phyloP scores from a whole-genome alignment of 345 rosid genomes.

The Lumnitzera racemosa region DNA sequence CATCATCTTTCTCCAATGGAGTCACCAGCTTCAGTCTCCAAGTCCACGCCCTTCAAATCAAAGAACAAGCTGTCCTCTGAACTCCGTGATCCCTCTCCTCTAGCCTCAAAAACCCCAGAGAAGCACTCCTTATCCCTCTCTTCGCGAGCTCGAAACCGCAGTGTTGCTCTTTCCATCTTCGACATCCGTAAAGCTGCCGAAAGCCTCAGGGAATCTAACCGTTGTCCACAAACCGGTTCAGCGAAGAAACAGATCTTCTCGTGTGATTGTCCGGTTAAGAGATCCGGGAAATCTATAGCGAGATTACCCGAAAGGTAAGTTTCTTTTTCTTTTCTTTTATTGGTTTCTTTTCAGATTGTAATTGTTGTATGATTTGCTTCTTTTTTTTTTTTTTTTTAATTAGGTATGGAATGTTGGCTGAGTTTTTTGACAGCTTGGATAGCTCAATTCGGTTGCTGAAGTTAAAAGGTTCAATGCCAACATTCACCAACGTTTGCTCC shows the following conservation, averaged over 20 bases:
- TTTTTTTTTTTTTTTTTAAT: not conserved
- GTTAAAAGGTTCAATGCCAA: slow-evolving; percentile 47
- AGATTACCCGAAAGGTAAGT: slow-evolving; percentile 43
- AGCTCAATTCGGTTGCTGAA: slow-evolving; percentile 41
- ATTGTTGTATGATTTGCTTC: not conserved
- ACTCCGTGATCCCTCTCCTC: not conserved
- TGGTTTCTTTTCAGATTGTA: not conserved
- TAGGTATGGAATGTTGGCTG: slow-evolving; percentile 53
- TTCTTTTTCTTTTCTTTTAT: not conserved
- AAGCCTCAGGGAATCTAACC: slow-evolving; percentile 20
- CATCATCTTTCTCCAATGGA: slow-evolving; percentile 6
- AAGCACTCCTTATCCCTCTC: slow-evolving; percentile 22
- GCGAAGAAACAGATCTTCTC: slow-evolving; percentile 34
- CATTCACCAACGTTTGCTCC: slow-evolving; percentile 41
- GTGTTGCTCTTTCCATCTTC: slow-evolving; percentile 45
- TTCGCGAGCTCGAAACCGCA: slow-evolving; percentile 39
- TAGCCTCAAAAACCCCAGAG: slow-evolving; percentile 45
- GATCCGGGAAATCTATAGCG: slow-evolving; percentile 9
- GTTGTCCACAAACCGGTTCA: slow-evolving; percentile 16
- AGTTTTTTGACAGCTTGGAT: slow-evolving; percentile 63
- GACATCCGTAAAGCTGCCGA: slow-evolving; percentile 52
- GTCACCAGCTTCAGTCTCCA: slow-evolving; percentile 23
- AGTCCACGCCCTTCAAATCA: slow-evolving; percentile 33
- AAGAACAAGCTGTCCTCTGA: slow-evolving; percentile 22
- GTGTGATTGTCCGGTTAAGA: slow-evolving; percentile 12